Evolutionary conservation across 2,329 filamentous ascomycete species (phyloP).

Genomic region (Xylariaceae sp.): DNA sequence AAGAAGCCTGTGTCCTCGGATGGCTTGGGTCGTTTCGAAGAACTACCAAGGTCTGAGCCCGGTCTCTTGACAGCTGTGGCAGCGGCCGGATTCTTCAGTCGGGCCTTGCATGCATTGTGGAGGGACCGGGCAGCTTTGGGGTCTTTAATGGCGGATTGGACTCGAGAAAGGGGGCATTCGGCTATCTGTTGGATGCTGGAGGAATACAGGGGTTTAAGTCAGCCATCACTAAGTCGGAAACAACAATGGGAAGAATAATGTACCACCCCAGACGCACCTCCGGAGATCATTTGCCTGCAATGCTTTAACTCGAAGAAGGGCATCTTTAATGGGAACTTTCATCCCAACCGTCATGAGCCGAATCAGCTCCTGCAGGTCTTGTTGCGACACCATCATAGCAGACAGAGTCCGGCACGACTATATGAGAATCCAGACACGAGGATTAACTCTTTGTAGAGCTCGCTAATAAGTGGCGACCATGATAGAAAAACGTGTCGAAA

Average conservation of each 20-base stretch:
- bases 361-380: constrained; percentile 64
- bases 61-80: constrained; percentile 38
- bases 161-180: constrained; percentile 46
- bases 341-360: constrained; percentile 61
- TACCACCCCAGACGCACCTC: constrained; percentile 50
- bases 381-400: constrained; percentile 54
- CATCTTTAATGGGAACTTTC: constrained; percentile 58
- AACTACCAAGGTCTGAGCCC: constrained; percentile 28
- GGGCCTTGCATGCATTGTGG: constrained; percentile 57
- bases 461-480: neutral
- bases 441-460: neutral
- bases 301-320: constrained; percentile 60
- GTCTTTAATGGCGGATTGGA: constrained; percentile 53
- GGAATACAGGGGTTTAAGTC: neutral
- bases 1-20: constrained; percentile 32
- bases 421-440: neutral
- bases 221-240: neutral
- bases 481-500: neutral
- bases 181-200: constrained; percentile 58
- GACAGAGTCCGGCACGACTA: neutral
- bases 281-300: constrained; percentile 57
- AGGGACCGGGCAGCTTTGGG: constrained; percentile 53
- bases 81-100: constrained; percentile 45
- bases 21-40: constrained; percentile 40
- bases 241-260: constrained; percentile 13